Conservation (phyloP, 2,329 filamentous ascomycete species). For the Chaetomiaceae sp. region DNA sequence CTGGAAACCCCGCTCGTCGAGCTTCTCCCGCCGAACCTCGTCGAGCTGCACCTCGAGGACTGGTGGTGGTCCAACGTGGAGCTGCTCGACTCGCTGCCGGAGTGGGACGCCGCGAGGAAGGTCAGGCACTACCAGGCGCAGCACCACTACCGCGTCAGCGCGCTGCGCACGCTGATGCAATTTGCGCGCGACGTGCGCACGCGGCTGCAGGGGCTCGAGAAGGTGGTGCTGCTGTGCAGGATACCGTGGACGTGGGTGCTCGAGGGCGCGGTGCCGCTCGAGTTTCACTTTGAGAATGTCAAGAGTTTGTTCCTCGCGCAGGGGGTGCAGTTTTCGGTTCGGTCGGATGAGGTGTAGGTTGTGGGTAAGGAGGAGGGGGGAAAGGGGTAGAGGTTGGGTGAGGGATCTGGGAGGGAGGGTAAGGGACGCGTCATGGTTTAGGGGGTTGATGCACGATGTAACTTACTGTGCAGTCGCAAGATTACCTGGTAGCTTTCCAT, state of each 20-base stretch:
- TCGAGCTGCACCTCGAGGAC: slow-evolving; percentile 28
- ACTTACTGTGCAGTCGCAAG: too few species aligned
- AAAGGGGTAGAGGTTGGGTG: not conserved
- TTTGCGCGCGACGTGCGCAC: slow-evolving; percentile 21
- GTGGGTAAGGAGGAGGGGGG: not conserved
- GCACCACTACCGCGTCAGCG: slow-evolving; percentile 20
- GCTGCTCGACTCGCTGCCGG: slow-evolving; percentile 14
- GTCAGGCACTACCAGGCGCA: slow-evolving; percentile 21
- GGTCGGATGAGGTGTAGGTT: slow-evolving; percentile 16
- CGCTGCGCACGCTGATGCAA: slow-evolving; percentile 18
- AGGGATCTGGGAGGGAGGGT: not conserved
- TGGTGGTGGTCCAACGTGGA: slow-evolving; percentile 28
- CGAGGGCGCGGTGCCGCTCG: slow-evolving; percentile 17
- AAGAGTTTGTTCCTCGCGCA: slow-evolving; percentile 14
- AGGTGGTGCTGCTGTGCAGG: slow-evolving; percentile 23
- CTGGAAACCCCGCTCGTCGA: slow-evolving; percentile 18
- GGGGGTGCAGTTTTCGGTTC: slow-evolving; percentile 25
- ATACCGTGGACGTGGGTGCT: slow-evolving; percentile 27
- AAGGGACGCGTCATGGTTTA: not conserved
- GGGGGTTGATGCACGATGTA: too few species aligned
- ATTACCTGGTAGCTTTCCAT: too few species aligned
- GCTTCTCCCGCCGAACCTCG: slow-evolving; percentile 26
- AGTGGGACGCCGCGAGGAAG: slow-evolving; percentile 18
- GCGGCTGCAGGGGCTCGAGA: slow-evolving; percentile 18
- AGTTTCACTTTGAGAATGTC: slow-evolving; percentile 24